Percentiles rank a stretch among this genome's conserved stretches.
phyloP scores from a whole-genome alignment of 1,284 basidiomycete species.

The Cutaneotrichosporon cavernicola region DNA sequence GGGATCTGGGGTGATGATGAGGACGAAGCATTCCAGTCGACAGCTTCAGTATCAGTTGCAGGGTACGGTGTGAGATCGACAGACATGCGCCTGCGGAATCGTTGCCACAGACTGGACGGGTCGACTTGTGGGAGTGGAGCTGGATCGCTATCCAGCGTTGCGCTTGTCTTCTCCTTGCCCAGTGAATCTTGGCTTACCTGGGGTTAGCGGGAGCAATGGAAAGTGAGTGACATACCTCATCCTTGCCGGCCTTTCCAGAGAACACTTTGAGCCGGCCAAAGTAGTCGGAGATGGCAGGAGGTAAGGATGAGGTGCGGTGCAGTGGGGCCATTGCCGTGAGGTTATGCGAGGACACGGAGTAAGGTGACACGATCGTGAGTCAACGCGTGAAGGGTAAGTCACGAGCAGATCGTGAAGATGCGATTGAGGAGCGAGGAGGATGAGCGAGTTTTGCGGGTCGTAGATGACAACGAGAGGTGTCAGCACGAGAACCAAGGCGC shows the following conservation, averaged over 20 bases:
- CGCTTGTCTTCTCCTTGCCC: neutral
- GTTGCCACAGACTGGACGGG: neutral
- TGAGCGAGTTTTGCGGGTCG: neutral
- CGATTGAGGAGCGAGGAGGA: neutral
- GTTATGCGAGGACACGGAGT: neutral
- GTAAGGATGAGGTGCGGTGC: conserved; percentile 47
- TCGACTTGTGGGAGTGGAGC: neutral
- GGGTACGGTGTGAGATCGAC: neutral
- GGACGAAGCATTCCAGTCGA: neutral
- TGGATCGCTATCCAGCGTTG: neutral
- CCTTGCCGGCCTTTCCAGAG: conserved; percentile 48
- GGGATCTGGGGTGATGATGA: neutral
- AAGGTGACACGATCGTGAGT: neutral
- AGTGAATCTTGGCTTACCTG: conserved; percentile 25
- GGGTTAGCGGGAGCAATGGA: neutral
- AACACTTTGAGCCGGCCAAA: conserved; percentile 51
- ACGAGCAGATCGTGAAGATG: neutral
- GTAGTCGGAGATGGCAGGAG: conserved; percentile 45
- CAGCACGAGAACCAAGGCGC: neutral
- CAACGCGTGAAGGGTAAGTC: neutral
- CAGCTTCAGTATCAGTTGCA: neutral
- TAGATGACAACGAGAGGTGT: conserved; percentile 4
- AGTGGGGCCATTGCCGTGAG: conserved; percentile 40
- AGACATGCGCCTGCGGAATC: neutral
- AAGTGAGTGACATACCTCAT: conserved; percentile 42